Evolutionary conservation across 768 basidiomycete genomes (phyloP).

Genomic region (Piloderma croceum): DNA sequence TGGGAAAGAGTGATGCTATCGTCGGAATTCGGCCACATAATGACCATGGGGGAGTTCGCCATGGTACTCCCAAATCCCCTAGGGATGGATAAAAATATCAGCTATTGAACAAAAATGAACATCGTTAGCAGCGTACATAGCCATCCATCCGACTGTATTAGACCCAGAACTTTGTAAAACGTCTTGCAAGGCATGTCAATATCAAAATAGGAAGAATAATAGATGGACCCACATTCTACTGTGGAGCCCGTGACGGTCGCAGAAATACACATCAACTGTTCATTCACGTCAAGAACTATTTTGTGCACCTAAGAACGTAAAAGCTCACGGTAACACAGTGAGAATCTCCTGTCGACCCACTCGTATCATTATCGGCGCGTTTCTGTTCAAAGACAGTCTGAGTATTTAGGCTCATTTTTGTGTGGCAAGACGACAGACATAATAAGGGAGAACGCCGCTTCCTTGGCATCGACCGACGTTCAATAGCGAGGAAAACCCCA

Average conservation of each 20-base stretch:
- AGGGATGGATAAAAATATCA: constrained; percentile 1
- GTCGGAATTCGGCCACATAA: constrained; percentile 65
- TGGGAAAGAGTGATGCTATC: constrained; percentile 63
- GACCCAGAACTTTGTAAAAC: constrained; percentile 40
- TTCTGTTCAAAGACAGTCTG: no score
- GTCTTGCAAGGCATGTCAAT: constrained; percentile 28
- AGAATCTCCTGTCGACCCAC: constrained; percentile 11
- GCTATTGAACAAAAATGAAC: background rate
- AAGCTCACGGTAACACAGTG: constrained; percentile 21
- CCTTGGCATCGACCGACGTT: no score
- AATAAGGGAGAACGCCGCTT: no score
- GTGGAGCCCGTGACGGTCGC: constrained; percentile 41
- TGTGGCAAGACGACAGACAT: no score
- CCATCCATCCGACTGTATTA: constrained; percentile 51
- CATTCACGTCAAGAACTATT: background rate
- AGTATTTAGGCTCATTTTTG: no score
- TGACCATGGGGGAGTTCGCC: constrained; percentile 60
- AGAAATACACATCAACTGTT: constrained; percentile 43
- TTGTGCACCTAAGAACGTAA: background rate
- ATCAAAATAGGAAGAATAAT: background rate
- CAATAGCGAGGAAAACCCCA: no score
- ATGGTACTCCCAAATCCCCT: constrained; percentile 59
- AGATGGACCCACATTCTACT: constrained; percentile 34
- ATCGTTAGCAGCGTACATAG: constrained; percentile 35
- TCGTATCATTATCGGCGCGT: no score